phyloP scores from a whole-genome alignment of 768 basidiomycete species.

The Lactarius vividus region DNA sequence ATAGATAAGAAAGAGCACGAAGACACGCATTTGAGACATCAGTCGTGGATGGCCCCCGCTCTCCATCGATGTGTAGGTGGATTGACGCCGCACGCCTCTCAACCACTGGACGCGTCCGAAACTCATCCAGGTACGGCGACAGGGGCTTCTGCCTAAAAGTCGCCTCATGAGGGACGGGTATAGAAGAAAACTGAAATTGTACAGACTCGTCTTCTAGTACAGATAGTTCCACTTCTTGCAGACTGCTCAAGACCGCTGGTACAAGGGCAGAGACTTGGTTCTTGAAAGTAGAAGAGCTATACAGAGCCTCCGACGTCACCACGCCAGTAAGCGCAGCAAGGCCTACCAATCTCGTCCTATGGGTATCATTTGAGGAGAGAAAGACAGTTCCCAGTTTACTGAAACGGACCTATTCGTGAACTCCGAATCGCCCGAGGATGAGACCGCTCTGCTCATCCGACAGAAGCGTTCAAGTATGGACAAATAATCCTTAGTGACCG shows the following conservation, averaged over 20 bases:
- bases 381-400: neutral
- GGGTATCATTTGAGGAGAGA: slow-evolving; percentile 3
- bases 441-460: slow-evolving; percentile 50
- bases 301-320: slow-evolving; percentile 80
- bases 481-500: slow-evolving; percentile 67
- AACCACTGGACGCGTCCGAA: slow-evolving; percentile 71
- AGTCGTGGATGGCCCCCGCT: slow-evolving; percentile 69
- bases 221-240: slow-evolving; percentile 59
- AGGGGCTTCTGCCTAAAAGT: slow-evolving; percentile 58
- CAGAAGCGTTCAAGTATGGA: slow-evolving; percentile 65
- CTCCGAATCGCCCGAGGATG: slow-evolving; percentile 59
- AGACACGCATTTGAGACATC: slow-evolving; percentile 78
- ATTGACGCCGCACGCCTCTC: slow-evolving; percentile 88
- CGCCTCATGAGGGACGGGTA: slow-evolving; percentile 18
- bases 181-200: slow-evolving; percentile 1
- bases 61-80: slow-evolving; percentile 84
- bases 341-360: slow-evolving; percentile 80
- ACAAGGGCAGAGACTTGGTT: slow-evolving; percentile 69
- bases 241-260: slow-evolving; percentile 63
- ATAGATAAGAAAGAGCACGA: slow-evolving; percentile 64
- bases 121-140: slow-evolving; percentile 82
- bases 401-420: slow-evolving; percentile 62
- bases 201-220: slow-evolving; percentile 69
- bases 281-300: slow-evolving; percentile 68
- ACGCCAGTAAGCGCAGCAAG: slow-evolving; percentile 80